Evolutionary conservation across 805 yeast genomes (phyloP).

Genomic region (Cyberlindnera petersonii): DNA sequence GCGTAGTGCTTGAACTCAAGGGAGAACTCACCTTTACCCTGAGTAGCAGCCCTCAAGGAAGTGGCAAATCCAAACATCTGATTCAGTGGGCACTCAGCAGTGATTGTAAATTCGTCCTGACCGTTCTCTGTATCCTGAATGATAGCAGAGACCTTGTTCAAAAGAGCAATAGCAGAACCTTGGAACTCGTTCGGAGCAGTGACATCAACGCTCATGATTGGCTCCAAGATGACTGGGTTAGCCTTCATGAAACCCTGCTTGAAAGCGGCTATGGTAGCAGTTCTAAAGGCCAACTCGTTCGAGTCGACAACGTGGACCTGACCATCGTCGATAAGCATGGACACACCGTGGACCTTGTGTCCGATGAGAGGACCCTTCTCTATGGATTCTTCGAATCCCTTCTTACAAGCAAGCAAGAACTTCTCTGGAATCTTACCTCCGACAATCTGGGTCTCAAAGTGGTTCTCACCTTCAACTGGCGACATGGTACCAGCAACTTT

Average conservation of each 20-base stretch:
- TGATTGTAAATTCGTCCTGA: constrained; percentile 88
- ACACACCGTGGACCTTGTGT: constrained; percentile 86
- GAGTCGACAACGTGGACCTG: constrained; percentile 96
- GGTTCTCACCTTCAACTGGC: constrained; percentile 63
- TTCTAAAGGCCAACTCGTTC: constrained; percentile 89
- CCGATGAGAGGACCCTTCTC: constrained; percentile 97
- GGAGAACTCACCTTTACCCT: constrained; percentile 98
- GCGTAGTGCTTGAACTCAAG: constrained; percentile 91
- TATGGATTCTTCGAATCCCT: constrained; percentile 92
- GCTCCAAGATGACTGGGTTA: constrained; percentile 87
- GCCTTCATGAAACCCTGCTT: constrained; percentile 83
- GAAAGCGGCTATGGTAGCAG: constrained; percentile 91
- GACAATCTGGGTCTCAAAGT: constrained; percentile 81
- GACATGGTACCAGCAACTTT: constrained; percentile 83
- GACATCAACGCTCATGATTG: constrained; percentile 90
- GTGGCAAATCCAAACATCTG: constrained; percentile 96
- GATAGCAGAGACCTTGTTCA: constrained; percentile 89
- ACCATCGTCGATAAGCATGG: constrained; percentile 95
- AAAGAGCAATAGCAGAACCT: constrained; percentile 83
- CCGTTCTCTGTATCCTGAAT: constrained; percentile 93
- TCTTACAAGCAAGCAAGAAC: constrained; percentile 87
- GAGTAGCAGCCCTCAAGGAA: constrained; percentile 90
- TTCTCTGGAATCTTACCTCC: constrained; percentile 98
- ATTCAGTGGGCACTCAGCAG: constrained; percentile 95
- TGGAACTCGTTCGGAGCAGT: constrained; percentile 97